Evolutionary conservation across 2,329 filamentous ascomycete species (phyloP).

Genomic region (Curvularia spicifera): DNA sequence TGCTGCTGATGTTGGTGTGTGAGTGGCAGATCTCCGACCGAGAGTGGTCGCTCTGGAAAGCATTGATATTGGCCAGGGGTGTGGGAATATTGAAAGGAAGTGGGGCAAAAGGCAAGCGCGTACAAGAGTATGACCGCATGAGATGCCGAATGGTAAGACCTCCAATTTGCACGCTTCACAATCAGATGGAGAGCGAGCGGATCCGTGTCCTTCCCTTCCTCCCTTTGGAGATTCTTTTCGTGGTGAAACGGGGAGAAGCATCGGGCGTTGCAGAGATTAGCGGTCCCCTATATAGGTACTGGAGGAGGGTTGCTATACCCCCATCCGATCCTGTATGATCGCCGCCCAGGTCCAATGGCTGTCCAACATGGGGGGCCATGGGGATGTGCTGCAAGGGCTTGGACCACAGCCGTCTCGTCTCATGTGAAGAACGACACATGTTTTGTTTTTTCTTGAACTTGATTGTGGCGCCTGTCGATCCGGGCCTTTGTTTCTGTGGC

Average conservation of each 20-base stretch:
- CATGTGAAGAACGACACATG: slow-evolving; percentile 16
- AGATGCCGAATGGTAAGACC: slow-evolving; percentile 1
- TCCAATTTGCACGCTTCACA: slow-evolving; percentile 3
- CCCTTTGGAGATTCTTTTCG: neutral
- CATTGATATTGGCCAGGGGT: slow-evolving; percentile 1
- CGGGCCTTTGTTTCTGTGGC: slow-evolving; percentile 15
- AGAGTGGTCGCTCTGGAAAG: neutral
- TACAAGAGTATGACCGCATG: slow-evolving; percentile 7
- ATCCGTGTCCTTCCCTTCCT: neutral
- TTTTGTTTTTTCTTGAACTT: slow-evolving; percentile 9
- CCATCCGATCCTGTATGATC: slow-evolving; percentile 26
- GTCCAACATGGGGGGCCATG: slow-evolving; percentile 12
- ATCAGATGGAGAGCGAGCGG: neutral
- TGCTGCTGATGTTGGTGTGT: no score
- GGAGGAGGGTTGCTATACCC: slow-evolving; percentile 20
- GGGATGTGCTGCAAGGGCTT: slow-evolving; percentile 20
- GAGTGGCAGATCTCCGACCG: neutral
- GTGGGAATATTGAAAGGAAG: slow-evolving; percentile 10
- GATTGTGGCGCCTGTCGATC: slow-evolving; percentile 18
- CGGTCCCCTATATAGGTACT: slow-evolving; percentile 13
- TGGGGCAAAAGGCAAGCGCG: neutral
- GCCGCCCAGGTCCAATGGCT: slow-evolving; percentile 18
- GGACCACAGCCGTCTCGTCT: slow-evolving; percentile 14
- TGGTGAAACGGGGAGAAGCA: slow-evolving; percentile 4
- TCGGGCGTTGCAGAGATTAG: neutral